A percentile compares a stretch with the other conserved stretches of the same genome.
phyloP scores from a whole-genome alignment of 176 grass and related monocot species.

The Carex scoparia region DNA sequence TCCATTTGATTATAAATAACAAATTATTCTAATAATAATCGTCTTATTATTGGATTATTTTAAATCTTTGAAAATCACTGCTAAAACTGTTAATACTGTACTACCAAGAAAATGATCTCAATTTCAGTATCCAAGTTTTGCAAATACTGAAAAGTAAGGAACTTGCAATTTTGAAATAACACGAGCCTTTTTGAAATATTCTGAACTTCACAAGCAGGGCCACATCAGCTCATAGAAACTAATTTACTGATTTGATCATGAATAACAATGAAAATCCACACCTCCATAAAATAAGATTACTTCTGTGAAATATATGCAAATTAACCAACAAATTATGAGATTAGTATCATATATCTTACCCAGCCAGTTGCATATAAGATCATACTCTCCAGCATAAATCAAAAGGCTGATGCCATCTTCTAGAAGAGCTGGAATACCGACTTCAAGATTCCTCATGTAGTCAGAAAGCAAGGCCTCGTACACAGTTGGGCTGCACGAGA shows the following conservation, averaged over 20 bases:
- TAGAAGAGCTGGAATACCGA: slow-evolving; percentile 83
- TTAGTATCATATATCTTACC: slow-evolving; percentile 37
- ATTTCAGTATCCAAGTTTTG: background rate
- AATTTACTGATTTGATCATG: background rate
- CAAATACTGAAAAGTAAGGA: background rate
- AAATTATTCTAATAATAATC: background rate
- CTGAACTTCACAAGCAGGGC: background rate
- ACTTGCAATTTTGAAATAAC: background rate
- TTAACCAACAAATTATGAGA: slow-evolving; percentile 5
- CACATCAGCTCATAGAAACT: background rate
- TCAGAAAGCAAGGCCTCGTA: slow-evolving; percentile 78
- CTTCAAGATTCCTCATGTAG: slow-evolving; percentile 95
- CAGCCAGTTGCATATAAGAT: slow-evolving; percentile 94
- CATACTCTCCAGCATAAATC: slow-evolving; percentile 91
- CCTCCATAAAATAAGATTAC: background rate
- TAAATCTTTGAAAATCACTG: background rate
- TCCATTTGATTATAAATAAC: background rate
- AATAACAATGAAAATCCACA: background rate
- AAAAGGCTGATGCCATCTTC: slow-evolving; percentile 70
- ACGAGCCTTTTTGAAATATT: background rate
- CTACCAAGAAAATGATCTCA: background rate
- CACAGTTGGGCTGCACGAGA: slow-evolving; percentile 82
- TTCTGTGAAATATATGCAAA: background rate
- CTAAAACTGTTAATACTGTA: background rate
- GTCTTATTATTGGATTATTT: background rate